Conservation (phyloP, 1,284 basidiomycete species). For the Apiotrichum porosum region DNA sequence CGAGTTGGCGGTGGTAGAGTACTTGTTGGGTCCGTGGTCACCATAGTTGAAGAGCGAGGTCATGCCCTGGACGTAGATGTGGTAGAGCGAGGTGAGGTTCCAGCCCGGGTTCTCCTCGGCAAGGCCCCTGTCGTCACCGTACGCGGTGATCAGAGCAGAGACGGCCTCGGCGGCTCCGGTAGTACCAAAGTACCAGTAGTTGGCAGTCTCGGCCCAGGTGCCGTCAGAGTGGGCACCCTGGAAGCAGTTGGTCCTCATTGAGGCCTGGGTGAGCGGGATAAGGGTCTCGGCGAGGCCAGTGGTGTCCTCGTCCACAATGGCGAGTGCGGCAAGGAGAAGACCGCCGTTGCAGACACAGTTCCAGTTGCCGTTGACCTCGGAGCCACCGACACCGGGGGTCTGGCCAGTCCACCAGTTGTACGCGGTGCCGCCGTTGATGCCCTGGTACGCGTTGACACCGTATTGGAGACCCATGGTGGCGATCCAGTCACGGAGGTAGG, state of each 20-base stretch:
- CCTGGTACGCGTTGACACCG: constrained; percentile 57
- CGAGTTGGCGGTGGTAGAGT: constrained; percentile 52
- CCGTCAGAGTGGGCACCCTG: constrained; percentile 64
- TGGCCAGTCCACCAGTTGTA: constrained; percentile 52
- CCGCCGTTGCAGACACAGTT: constrained; percentile 95
- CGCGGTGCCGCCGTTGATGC: constrained; percentile 28
- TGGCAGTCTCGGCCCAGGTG: constrained; percentile 90
- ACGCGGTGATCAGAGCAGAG: constrained; percentile 75
- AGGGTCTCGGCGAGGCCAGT: constrained; percentile 66
- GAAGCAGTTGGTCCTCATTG: constrained; percentile 65
- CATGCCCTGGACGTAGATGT: constrained; percentile 82
- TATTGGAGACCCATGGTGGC: constrained; percentile 70
- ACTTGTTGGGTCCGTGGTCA: constrained; percentile 93
- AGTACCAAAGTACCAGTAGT: constrained; percentile 95
- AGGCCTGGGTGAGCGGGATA: constrained; percentile 51
- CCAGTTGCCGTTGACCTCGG: constrained; percentile 71
- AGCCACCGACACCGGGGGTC: constrained; percentile 11
- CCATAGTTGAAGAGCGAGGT: constrained; percentile 88
- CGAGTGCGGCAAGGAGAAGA: constrained; percentile 80
- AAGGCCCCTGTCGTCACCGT: constrained; percentile 70
- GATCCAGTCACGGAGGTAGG: constrained; percentile 67
- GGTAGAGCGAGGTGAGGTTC: constrained; percentile 73
- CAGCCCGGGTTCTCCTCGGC: constrained; percentile 66
- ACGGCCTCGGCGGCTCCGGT: constrained; percentile 90
- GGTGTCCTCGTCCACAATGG: constrained; percentile 79